Conservation (phyloP, 208 protist genomes). For the Blastocrithidia nonstop region DNA sequence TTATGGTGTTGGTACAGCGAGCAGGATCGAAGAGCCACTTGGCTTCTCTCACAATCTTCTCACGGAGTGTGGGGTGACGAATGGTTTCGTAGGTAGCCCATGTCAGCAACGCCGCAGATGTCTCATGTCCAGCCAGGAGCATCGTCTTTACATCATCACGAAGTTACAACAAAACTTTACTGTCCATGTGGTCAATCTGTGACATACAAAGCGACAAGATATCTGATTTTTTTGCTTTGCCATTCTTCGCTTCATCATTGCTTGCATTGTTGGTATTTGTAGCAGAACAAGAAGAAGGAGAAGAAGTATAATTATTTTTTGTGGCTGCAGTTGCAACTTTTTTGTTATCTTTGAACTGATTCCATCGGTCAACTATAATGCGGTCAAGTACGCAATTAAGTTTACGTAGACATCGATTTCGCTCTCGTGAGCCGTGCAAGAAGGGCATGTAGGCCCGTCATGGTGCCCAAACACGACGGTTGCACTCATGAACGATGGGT, state of each 20-base stretch:
- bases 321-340: not conserved
- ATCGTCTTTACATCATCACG: slow-evolving; percentile 85
- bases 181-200: slow-evolving; percentile 48
- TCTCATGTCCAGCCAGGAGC: slow-evolving; percentile 82
- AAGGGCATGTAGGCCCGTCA: slow-evolving; percentile 78
- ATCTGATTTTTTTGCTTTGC: slow-evolving; percentile 26
- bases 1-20: slow-evolving; percentile 24
- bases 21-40: slow-evolving; percentile 50
- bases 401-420: slow-evolving; percentile 43
- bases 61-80: slow-evolving; percentile 20
- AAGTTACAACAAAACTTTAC: slow-evolving; percentile 37
- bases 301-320: no score
- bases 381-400: slow-evolving; percentile 61
- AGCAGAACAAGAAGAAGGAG: no score
- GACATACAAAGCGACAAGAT: slow-evolving; percentile 74
- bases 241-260: slow-evolving; percentile 15
- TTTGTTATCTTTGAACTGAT: slow-evolving; percentile 13
- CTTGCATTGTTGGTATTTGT: no score
- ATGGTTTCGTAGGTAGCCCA: slow-evolving; percentile 84
- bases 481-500: slow-evolving; percentile 85
- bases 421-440: slow-evolving; percentile 42
- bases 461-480: slow-evolving; percentile 74
- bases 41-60: slow-evolving; percentile 47
- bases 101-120: slow-evolving; percentile 73
- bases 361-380: slow-evolving; percentile 57